Evolutionary conservation across 805 yeast genomes (phyloP).

Genomic region (Candida anglica): DNA sequence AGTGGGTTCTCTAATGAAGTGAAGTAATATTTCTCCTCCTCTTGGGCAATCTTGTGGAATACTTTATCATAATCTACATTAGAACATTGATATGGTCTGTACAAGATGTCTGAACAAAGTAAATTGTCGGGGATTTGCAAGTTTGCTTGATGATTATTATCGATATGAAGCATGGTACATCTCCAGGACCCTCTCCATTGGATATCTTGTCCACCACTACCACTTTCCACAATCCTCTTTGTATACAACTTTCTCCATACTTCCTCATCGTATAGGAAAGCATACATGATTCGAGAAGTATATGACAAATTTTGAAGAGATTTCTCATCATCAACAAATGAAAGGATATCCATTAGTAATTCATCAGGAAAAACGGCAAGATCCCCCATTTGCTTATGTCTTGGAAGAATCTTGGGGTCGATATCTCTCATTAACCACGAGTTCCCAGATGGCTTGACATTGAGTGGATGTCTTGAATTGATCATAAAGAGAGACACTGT

Average conservation of each 20-base stretch:
- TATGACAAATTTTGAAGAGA: slow-evolving; percentile 53
- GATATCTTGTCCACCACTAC: not conserved
- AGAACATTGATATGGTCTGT: slow-evolving; percentile 79
- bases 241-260: slow-evolving; percentile 67
- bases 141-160: slow-evolving; percentile 35
- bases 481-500: slow-evolving; percentile 18
- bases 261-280: slow-evolving; percentile 73
- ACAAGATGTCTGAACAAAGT: slow-evolving; percentile 73
- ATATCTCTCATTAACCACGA: slow-evolving; percentile 33
- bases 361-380: slow-evolving; percentile 61
- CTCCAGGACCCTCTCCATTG: slow-evolving; percentile 84
- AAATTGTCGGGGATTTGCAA: slow-evolving; percentile 42
- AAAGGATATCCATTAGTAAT: slow-evolving; percentile 49
- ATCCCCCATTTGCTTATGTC: slow-evolving; percentile 46
- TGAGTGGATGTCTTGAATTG: slow-evolving; percentile 59
- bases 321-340: slow-evolving; percentile 41
- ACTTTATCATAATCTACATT: slow-evolving; percentile 55
- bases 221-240: slow-evolving; percentile 6
- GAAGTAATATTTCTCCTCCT: slow-evolving; percentile 34
- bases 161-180: slow-evolving; percentile 46
- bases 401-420: slow-evolving; percentile 5
- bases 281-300: slow-evolving; percentile 65
- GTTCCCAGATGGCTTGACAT: slow-evolving; percentile 76
- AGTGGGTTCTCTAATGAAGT: slow-evolving; percentile 10
- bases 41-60: slow-evolving; percentile 46